Evolutionary conservation across 352 stramenopile genomes (phyloP), one percentile per base, ranked within the genome.

Genomic region (Globisporangium nagaii): DNA sequence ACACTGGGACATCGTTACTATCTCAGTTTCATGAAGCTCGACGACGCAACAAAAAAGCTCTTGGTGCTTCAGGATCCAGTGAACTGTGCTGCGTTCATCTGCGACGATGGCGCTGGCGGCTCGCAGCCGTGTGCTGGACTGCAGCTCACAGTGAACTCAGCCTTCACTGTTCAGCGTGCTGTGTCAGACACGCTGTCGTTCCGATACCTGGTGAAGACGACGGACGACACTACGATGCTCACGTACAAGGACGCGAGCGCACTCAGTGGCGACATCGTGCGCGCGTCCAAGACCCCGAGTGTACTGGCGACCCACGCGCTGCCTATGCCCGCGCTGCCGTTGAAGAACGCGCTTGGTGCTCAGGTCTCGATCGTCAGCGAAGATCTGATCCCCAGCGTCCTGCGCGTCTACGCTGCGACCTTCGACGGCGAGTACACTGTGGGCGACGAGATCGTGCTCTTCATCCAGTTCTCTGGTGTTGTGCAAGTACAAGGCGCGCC

Each of bases 361-460:
- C 35, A 54, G 10, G 45, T 76, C 34, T 46, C 66, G 2, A 59
- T 89, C n/a, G 58, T 86, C 0, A 68, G 70, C 4, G 51, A 50
- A 5, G 39, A 58, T 15, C 55, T 58, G 28, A 74, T 78, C 4
- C 76, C 81, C 2, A 62, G 58, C 0, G 56, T 91, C 2, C 40
- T 54, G 12, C 53, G 49, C 0, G 75, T 93, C 0, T 79, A 63
- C 20, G 75, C 77, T 0, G 59, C 73, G 7, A 84, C 60, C 0
- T 12, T 46, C 2, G 60, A 78, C 35, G 82, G 68, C 25, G 75
- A 54, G 0, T 95, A 95, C 56, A 79, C 70, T 19, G 66, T 62
- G 13, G 81, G 83, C 20, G 80, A 92, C 40, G 64, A 78, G 0
- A 71, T 95, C 24, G 53, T 83, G 22, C 42, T 93, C 10, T 56